These are phyloP conservation scores for Lignosus rhinocerotis DNA, from an alignment of 1,284 basidiomycete species.

Conservation along the genomic window DNA sequence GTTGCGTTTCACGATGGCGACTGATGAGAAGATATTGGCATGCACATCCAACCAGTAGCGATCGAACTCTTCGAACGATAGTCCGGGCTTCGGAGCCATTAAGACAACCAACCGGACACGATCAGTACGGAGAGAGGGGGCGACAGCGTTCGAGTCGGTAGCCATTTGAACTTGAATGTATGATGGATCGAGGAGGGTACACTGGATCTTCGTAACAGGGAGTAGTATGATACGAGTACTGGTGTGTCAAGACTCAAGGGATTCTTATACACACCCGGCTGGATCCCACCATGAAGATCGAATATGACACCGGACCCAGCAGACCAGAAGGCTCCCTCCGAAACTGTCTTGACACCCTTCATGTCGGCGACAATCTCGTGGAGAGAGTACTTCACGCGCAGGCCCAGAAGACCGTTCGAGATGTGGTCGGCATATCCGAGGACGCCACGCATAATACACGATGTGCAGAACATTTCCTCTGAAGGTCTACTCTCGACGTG, in stretches of 20 bases:
- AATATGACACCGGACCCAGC: not conserved
- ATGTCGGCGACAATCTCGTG: not conserved
- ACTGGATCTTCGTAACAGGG: not conserved
- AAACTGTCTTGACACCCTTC: not conserved
- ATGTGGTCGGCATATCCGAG: not conserved
- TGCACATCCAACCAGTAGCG: conserved; percentile 27
- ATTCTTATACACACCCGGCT: too few species aligned
- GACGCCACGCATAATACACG: not conserved
- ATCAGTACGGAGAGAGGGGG: conserved; percentile 15
- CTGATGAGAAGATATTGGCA: conserved; percentile 22
- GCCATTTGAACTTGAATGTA: not conserved
- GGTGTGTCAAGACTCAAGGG: too few species aligned
- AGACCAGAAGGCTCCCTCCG: not conserved
- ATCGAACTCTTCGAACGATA: conserved; percentile 25
- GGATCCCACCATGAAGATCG: too few species aligned
- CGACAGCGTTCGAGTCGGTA: not conserved
- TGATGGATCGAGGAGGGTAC: not conserved
- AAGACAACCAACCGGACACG: conserved; percentile 23
- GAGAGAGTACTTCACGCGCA: not conserved
- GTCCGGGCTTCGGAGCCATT: conserved; percentile 25
- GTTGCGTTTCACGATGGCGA: conserved; percentile 25
- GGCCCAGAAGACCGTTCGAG: not conserved
- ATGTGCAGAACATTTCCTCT: not conserved
- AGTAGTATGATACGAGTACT: too few species aligned
- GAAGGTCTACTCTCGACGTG: not conserved